Conservation (phyloP, 495 filamentous ascomycete genomes). For the Xylaria scruposa region DNA sequence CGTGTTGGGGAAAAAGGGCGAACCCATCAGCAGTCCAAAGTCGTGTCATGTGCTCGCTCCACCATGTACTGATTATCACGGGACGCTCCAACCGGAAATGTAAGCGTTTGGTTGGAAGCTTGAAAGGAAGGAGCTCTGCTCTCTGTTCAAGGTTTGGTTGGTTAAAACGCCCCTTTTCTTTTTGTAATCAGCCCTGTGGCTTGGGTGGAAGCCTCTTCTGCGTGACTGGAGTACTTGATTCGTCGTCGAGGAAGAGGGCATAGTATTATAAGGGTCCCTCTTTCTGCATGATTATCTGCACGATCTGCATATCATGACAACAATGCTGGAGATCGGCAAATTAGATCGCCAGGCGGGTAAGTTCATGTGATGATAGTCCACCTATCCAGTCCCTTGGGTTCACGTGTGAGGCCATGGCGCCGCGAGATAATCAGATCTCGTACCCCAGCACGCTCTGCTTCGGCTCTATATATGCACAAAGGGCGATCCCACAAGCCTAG, state of each 20-base stretch:
- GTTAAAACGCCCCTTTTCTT: conserved; percentile 1
- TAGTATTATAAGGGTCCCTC: not conserved
- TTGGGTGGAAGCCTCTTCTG: conserved; percentile 4
- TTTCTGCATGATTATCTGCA: conserved; percentile 19
- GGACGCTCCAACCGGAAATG: not conserved
- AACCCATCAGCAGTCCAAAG: not conserved
- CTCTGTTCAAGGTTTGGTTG: not conserved
- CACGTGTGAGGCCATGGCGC: not conserved
- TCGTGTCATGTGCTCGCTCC: conserved; percentile 1
- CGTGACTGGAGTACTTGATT: conserved; percentile 1
- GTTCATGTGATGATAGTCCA: not conserved
- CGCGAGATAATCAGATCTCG: not conserved
- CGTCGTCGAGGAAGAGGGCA: not conserved
- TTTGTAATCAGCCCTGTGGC: conserved; percentile 27
- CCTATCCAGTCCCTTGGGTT: not conserved
- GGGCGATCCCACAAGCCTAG: conserved; percentile 12
- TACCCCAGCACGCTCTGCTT: not conserved
- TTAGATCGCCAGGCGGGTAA: not conserved
- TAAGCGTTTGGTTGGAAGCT: not conserved
- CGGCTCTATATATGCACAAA: not conserved
- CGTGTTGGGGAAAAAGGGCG: not conserved
- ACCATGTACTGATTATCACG: not conserved
- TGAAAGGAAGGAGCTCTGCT: not conserved
- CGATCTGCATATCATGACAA: conserved; percentile 21
- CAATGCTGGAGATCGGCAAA: conserved; percentile 8